Base-by-base conservation (phyloP, 2,329 filamentous ascomycete genomes). In the Immersiporthe knoxdaviesiana region DNA sequence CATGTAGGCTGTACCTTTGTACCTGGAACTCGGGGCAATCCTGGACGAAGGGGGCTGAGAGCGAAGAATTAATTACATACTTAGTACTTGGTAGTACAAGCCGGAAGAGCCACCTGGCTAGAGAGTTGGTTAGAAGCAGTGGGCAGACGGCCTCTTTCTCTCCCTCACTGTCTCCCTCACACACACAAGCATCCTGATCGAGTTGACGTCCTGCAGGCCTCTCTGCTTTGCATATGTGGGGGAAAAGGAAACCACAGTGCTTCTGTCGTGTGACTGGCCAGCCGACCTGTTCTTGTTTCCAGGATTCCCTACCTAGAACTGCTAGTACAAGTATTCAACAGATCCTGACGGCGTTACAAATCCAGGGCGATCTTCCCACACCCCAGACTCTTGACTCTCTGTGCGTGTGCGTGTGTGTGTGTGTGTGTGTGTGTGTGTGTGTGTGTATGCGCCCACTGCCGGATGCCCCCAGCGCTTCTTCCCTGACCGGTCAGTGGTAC, bases 1-100 rank as follows among this genome's bases (percentile, higher is more conserved):
- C n/a, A n/a, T n/a, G n/a, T n/a, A n/a, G n/a, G n/a, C 35, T 35
- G 69, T 71, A 70, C 66, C 52, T 44, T 30, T n/a, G 41, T 70
- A 71, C 67, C 66, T 52, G 69, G n/a, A 58, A 65, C 63, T 50
- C 27, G 30, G 21, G 18, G 37, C 18, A 11, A 60, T 61, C 30
- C 59, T 50, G 62, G 39, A 58, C 50, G 11, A 35, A 39, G 32
- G 27, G 37, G 47, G 24, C 58, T 68, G 68, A 54, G 30, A 41
- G 60, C 41, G 47, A n/a, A n/a, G 10, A 47, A 35, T n/a, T n/a
- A n/a, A n/a, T n/a, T n/a, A n/a, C n/a, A n/a, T n/a, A n/a, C n/a
- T n/a, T n/a, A n/a, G n/a, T n/a, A n/a, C n/a, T n/a, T n/a, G n/a
- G n/a, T n/a, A n/a, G n/a, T n/a, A n/a, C n/a, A n/a, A 6, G 47